phyloP scores from a whole-genome alignment of 345 rosid species.

The Hibiscus syriacus region DNA sequence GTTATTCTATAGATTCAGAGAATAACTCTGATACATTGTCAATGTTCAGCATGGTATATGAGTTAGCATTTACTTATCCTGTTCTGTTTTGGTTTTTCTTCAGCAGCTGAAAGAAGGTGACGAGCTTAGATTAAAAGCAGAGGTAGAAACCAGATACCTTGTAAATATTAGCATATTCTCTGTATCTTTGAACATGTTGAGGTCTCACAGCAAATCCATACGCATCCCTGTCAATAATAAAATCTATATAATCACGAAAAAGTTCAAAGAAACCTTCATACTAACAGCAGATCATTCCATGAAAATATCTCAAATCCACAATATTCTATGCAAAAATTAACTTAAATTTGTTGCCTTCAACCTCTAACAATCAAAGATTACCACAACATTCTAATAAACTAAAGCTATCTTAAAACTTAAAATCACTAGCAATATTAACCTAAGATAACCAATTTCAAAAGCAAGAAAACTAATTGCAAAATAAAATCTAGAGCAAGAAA shows the following conservation, averaged over 20 bases:
- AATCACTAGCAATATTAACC: not conserved
- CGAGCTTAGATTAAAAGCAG: not conserved
- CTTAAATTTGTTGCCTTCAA: not conserved
- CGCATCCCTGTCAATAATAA: constrained; percentile 62
- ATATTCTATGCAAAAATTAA: not conserved
- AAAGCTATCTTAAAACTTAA: not conserved
- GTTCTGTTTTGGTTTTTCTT: not conserved
- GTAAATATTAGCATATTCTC: constrained; percentile 92
- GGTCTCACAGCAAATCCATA: constrained; percentile 98
- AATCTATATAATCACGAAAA: not conserved
- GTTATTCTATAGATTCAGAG: not conserved
- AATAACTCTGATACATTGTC: not conserved
- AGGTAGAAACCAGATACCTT: constrained; percentile 40
- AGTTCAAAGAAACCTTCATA: not conserved
- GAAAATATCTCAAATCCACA: not conserved
- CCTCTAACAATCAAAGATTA: not conserved
- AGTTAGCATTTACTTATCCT: not conserved
- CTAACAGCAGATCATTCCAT: not conserved
- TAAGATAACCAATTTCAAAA: not conserved
- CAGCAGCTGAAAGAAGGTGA: not conserved
- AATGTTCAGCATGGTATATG: not conserved
- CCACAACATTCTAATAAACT: not conserved
- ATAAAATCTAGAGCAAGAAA: constrained; percentile 2
- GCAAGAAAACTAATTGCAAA: not conserved
- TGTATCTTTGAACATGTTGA: constrained; percentile 89